Conservation (phyloP, 208 protist species). For the Leishmania guyanensis region DNA sequence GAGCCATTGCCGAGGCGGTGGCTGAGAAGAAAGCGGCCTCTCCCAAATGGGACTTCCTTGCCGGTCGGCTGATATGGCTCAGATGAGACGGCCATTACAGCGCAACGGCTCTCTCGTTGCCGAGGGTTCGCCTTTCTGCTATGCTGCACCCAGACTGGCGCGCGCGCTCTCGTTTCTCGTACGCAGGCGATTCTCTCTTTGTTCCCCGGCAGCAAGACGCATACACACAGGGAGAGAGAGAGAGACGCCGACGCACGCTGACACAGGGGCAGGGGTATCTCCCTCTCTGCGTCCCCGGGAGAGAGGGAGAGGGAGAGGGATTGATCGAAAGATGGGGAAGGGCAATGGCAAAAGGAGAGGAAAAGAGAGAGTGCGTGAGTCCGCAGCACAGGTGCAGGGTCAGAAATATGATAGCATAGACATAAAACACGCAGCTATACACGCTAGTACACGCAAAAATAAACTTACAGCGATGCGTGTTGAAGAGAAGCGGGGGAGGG, state of each 20-base stretch:
- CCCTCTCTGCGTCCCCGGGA: neutral
- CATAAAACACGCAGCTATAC: no score
- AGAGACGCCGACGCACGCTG: no score
- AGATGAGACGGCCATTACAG: neutral
- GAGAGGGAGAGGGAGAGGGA: neutral
- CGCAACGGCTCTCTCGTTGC: neutral
- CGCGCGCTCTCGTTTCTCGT: neutral
- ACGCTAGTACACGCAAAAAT: neutral
- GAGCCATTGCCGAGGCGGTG: conserved; percentile 95
- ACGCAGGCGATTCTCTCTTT: neutral
- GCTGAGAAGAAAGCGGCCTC: conserved; percentile 60
- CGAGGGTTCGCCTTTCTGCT: neutral
- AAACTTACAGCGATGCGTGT: no score
- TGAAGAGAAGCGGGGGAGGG: neutral
- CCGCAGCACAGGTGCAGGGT: neutral
- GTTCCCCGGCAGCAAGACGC: neutral
- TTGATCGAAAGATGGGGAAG: no score
- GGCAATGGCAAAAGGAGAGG: no score
- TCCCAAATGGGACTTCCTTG: conserved; percentile 55
- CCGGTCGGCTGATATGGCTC: conserved; percentile 27
- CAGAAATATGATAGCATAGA: neutral
- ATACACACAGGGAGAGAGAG: neutral
- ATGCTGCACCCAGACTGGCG: no score
- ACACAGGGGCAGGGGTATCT: neutral
- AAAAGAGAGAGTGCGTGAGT: no score